Conservation (phyloP, 352 stramenopile species). For the Phytophthora melonis region DNA sequence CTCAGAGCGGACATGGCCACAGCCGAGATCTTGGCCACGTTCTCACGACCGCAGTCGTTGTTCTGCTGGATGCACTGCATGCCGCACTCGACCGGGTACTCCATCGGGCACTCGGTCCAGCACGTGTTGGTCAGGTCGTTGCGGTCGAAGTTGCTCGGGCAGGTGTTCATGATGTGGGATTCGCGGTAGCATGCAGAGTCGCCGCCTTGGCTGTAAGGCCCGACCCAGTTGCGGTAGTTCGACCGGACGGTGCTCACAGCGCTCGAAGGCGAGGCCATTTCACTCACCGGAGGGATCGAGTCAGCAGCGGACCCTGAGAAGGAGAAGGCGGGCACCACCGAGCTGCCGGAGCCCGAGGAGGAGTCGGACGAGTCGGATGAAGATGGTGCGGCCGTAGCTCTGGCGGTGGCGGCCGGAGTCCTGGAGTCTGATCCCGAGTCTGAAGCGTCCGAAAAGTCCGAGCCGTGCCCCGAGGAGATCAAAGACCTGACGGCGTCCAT, state of each 20-base stretch:
- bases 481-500: too few relatives aligned
- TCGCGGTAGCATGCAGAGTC: too few relatives aligned
- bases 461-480: background rate
- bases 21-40: too few relatives aligned
- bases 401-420: background rate
- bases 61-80: constrained; percentile 50
- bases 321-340: background rate
- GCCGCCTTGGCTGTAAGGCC: too few relatives aligned
- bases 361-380: background rate
- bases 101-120: constrained; percentile 60
- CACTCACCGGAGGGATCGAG: constrained; percentile 12
- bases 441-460: background rate
- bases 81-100: constrained; percentile 42
- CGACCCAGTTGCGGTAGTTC: too few relatives aligned
- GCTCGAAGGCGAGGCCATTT: constrained; percentile 10
- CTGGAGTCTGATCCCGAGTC: background rate
- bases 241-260: too few relatives aligned
- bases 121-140: constrained; percentile 55
- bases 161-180: too few relatives aligned
- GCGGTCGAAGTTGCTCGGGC: constrained; percentile 35
- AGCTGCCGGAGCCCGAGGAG: background rate
- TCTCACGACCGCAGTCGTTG: constrained; percentile 41
- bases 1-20: too few relatives aligned
- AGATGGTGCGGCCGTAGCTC: background rate
- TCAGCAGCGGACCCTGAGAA: constrained; percentile 19